These are phyloP conservation scores for Neonothopanus nambi DNA, from an alignment of 1,284 basidiomycete genomes.

Conservation along the genomic window DNA sequence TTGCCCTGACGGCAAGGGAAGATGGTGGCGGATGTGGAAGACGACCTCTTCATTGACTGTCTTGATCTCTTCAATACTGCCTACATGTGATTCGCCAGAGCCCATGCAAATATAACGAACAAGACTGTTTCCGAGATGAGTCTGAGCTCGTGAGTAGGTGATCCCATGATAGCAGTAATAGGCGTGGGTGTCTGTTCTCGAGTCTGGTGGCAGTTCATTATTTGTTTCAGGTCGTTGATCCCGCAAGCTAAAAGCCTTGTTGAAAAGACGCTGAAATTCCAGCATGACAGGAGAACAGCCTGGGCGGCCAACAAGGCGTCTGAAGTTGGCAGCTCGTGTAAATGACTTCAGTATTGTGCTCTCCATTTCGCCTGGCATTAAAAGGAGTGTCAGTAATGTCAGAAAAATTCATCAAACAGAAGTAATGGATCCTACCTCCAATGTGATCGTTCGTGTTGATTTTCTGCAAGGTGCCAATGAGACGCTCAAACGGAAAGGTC, in stretches of 20 bases:
- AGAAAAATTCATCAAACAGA: background rate
- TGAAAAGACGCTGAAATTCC: constrained; percentile 23
- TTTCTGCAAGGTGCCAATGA: constrained; percentile 22
- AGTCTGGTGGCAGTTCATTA: background rate
- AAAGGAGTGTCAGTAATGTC: background rate
- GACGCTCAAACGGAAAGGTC: constrained; percentile 24
- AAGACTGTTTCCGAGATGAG: constrained; percentile 24
- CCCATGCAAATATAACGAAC: constrained; percentile 5
- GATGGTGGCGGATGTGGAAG: background rate
- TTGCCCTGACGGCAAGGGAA: background rate
- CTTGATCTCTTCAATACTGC: background rate
- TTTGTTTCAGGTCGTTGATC: background rate
- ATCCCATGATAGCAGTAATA: constrained; percentile 16
- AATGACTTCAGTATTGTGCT: constrained; percentile 18
- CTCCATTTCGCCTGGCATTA: constrained; percentile 14
- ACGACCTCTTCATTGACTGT: background rate
- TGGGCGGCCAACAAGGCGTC: constrained; percentile 18
- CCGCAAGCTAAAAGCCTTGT: constrained; percentile 17
- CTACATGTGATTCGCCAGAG: background rate
- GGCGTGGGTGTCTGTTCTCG: constrained; percentile 11
- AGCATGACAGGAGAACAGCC: constrained; percentile 21
- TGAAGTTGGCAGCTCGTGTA: constrained; percentile 17
- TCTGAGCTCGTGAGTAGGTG: constrained; percentile 13
- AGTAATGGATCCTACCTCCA: constrained; percentile 7
- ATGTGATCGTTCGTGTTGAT: constrained; percentile 19